Conservation (phyloP, 2,329 filamentous ascomycete genomes). For the Fonsecaea monophora region DNA sequence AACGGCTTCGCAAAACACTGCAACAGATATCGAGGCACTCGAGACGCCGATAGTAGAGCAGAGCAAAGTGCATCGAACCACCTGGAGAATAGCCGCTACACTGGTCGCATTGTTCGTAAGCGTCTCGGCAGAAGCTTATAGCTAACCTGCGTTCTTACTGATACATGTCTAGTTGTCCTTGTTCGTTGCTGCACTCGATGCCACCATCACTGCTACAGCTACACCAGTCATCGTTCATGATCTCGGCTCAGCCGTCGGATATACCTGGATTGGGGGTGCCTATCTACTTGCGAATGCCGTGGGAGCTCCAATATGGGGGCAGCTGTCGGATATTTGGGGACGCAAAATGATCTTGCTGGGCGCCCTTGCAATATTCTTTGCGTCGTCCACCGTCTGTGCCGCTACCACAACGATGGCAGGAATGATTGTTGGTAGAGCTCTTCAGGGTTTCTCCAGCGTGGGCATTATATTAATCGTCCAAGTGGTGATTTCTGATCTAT, state of each 20-base stretch:
- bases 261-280: slow-evolving; percentile 57
- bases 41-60: too few relatives aligned
- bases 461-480: slow-evolving; percentile 59
- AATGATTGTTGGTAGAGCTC: slow-evolving; percentile 59
- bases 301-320: slow-evolving; percentile 66
- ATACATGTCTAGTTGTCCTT: slow-evolving; percentile 48
- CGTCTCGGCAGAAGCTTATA: too few relatives aligned
- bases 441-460: slow-evolving; percentile 62
- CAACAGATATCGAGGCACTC: too few relatives aligned
- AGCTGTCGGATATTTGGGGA: slow-evolving; percentile 71
- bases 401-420: slow-evolving; percentile 55
- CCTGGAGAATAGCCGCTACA: too few relatives aligned
- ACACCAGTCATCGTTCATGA: slow-evolving; percentile 51
- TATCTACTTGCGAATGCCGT: slow-evolving; percentile 54
- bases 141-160: too few relatives aligned
- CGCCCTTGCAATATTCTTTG: slow-evolving; percentile 57
- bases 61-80: too few relatives aligned
- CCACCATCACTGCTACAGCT: slow-evolving; percentile 56
- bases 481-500: slow-evolving; percentile 63
- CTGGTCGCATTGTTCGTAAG: too few relatives aligned
- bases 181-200: slow-evolving; percentile 66
- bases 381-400: slow-evolving; percentile 58
- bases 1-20: too few relatives aligned
- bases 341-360: slow-evolving; percentile 66
- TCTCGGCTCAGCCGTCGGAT: slow-evolving; percentile 52